Conservation (phyloP, 2,329 filamentous ascomycete species). For the Neobulgaria alba region DNA sequence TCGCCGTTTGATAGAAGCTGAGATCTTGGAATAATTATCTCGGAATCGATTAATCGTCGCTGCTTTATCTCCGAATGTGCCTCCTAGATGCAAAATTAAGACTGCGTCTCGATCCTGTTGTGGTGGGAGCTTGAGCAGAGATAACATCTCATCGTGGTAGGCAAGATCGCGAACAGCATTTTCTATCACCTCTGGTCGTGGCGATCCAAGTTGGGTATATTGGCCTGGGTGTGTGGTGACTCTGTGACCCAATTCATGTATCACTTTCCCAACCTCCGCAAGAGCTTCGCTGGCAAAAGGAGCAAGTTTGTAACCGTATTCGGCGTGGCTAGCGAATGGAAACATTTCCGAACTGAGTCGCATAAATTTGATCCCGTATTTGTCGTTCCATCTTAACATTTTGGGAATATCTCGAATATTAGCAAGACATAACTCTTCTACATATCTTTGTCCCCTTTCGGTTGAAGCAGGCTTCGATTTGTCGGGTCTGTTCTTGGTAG, state of each 20-base stretch:
- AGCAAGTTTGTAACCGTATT: conserved; percentile 77
- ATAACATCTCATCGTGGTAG: conserved; percentile 81
- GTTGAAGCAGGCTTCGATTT: conserved; percentile 58
- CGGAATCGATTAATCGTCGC: conserved; percentile 44
- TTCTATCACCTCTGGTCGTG: conserved; percentile 65
- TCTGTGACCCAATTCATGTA: conserved; percentile 71
- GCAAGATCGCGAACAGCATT: conserved; percentile 74
- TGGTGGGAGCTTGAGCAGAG: conserved; percentile 64
- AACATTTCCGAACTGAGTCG: conserved; percentile 94
- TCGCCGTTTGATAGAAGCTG: conserved; percentile 64
- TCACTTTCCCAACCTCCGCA: conserved; percentile 66
- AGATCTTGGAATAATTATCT: conserved; percentile 44
- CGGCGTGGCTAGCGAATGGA: conserved; percentile 82
- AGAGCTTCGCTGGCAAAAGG: conserved; percentile 75
- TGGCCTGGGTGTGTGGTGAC: conserved; percentile 87
- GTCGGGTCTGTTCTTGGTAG: conserved; percentile 80
- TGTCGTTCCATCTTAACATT: conserved; percentile 86
- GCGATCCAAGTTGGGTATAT: conserved; percentile 87
- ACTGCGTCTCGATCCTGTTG: conserved; percentile 80
- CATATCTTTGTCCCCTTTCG: conserved; percentile 59
- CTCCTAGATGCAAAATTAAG: conserved; percentile 92
- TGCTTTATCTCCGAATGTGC: conserved; percentile 71
- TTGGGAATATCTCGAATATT: conserved; percentile 80
- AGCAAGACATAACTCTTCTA: conserved; percentile 68
- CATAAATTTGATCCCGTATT: conserved; percentile 87